Evolutionary conservation across 495 filamentous ascomycete species (phyloP), one percentile per base, ranked within the genome.

Genomic region (Pseudomonodictys pantanalensis): DNA sequence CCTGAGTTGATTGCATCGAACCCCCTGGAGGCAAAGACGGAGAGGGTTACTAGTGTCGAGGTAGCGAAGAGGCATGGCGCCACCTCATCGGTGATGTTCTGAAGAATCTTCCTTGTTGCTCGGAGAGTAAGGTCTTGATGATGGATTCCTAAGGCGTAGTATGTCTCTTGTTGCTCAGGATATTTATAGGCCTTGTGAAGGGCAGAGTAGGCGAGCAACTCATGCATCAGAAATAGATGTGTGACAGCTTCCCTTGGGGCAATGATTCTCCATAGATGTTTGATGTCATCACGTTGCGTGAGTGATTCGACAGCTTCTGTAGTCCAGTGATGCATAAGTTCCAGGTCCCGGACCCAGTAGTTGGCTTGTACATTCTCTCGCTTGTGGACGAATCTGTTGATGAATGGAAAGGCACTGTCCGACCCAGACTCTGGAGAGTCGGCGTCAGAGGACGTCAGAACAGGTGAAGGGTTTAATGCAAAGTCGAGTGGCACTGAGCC

Each of bases 321-420:
- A n/a, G 49, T 63, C 64, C 64, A 67, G 25, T 67, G 64, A 35
- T 67, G 64, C 63, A 67, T 67, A 12, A 67, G 32, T 24, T 67
- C 64, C 5, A 67, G 44, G 39, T 67, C 64, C n/a, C 55, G 47
- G 17, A 59, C 39, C 64, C 64, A 67, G 25, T 50, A 48, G 42
- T 62, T 32, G 6, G 54, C 24, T 28, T 63, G 52, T 12, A 32
- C 30, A 9, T 52, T 24, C 12, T 41, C 38, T n/a, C 38, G 38
- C 20, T 41, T 41, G 5, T n/a, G 15, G 15, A 41, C 12, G 38
- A 41, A 41, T 41, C 12, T 41, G 15, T 12, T 41, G 3, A 41
- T 41, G 12, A 41, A 41, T 5, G 38, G 38, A 18, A 41, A 41
- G 3, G 38, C 12, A n/a, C n/a, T n/a, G 12, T 41, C 38, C 12